Evolutionary conservation across 73 alveolate species (phyloP).

Genomic region (Tetrahymena thermophila): DNA sequence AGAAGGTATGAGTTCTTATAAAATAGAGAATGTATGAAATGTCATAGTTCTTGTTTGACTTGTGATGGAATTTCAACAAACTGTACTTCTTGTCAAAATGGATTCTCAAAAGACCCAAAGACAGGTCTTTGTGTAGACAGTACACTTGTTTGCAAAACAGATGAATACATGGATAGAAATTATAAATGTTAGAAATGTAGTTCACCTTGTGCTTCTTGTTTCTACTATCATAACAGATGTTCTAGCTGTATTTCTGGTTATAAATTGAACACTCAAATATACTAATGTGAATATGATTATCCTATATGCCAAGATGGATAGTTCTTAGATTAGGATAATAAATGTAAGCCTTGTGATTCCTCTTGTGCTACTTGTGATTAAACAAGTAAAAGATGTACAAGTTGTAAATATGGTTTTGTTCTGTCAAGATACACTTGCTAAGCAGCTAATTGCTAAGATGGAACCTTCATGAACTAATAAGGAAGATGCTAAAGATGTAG

Average conservation of each 20-base stretch:
- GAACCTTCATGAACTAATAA: too few relatives aligned
- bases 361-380: neutral
- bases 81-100: neutral
- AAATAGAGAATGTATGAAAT: too few relatives aligned
- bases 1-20: neutral
- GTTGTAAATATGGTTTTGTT: neutral
- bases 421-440: too few relatives aligned
- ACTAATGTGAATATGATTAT: neutral
- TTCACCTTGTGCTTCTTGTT: neutral
- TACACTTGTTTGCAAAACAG: neutral
- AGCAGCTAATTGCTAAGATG: too few relatives aligned
- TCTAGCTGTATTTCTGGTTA: neutral
- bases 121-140: neutral
- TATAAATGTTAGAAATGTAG: neutral
- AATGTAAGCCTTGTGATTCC: neutral
- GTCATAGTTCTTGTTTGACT: neutral
- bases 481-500: too few relatives aligned
- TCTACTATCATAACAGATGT: neutral
- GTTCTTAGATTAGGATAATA: neutral
- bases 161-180: neutral
- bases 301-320: neutral
- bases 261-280: neutral
- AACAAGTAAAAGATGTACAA: neutral
- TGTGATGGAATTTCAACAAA: neutral
- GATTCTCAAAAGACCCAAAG: neutral